Conservation (phyloP, 805 yeast genomes). For the Metschnikowia continentalis region DNA sequence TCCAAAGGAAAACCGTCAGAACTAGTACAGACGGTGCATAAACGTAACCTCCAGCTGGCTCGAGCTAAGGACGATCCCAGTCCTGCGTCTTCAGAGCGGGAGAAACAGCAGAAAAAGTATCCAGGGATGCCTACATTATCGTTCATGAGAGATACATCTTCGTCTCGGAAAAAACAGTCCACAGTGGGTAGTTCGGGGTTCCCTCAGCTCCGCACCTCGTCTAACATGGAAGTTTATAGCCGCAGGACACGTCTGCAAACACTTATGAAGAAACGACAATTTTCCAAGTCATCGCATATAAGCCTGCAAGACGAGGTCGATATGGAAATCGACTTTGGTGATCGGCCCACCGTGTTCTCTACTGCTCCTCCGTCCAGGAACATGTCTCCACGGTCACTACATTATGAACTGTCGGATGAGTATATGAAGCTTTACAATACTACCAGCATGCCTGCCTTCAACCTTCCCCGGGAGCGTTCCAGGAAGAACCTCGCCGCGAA, state of each 20-base stretch:
- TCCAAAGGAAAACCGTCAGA: conserved; percentile 1
- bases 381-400: conserved; percentile 5
- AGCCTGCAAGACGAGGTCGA: not conserved
- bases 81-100: conserved; percentile 1
- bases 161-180: conserved; percentile 31
- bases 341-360: conserved; percentile 10
- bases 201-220: conserved; percentile 9
- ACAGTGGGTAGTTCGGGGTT: conserved; percentile 1
- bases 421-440: conserved; percentile 12
- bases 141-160: conserved; percentile 39
- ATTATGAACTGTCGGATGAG: conserved; percentile 8
- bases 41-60: conserved; percentile 12
- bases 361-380: conserved; percentile 9
- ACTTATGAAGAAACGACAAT: conserved; percentile 12
- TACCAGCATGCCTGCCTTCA: conserved; percentile 5
- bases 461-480: not conserved
- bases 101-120: conserved; percentile 7
- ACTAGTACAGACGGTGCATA: conserved; percentile 6
- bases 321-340: conserved; percentile 5
- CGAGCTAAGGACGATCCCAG: conserved; percentile 2
- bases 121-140: conserved; percentile 24
- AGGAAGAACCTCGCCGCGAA: not conserved
- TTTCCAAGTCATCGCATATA: conserved; percentile 1
- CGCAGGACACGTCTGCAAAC: conserved; percentile 10
- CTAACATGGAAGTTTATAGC: conserved; percentile 13